phyloP scores from a whole-genome alignment of 225 moss, liverwort and hornwort species.

The Antitrichia curtipendula region DNA sequence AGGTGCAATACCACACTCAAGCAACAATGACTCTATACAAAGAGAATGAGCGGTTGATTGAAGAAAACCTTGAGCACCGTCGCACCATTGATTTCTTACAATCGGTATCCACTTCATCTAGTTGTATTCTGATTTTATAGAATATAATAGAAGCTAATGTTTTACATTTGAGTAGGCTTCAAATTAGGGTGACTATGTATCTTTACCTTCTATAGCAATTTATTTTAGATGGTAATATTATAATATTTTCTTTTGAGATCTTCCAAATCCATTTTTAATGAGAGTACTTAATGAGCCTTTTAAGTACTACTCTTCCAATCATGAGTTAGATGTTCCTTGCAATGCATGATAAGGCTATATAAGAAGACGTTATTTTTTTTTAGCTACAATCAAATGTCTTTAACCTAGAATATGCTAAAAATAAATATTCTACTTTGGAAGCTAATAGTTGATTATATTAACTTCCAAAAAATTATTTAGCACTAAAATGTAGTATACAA shows the following conservation, averaged over 20 bases:
- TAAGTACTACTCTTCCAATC: fast-evolving
- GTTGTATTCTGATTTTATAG: neutral
- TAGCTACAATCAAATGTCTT: neutral
- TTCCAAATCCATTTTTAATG: neutral
- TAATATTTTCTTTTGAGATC: neutral
- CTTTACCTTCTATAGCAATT: neutral
- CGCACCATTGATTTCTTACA: slow-evolving; percentile 24
- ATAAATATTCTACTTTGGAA: neutral
- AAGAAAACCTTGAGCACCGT: slow-evolving; percentile 39
- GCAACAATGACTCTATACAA: slow-evolving; percentile 64
- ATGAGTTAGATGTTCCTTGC: neutral
- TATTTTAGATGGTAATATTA: too few species aligned
- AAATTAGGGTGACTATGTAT: neutral
- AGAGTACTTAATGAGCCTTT: too few species aligned
- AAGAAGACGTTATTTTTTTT: neutral
- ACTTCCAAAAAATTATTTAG: neutral
- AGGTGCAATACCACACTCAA: slow-evolving; percentile 66
- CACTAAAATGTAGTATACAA: too few species aligned
- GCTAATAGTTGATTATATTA: too few species aligned
- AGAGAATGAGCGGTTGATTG: slow-evolving; percentile 59
- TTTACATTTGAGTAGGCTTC: neutral
- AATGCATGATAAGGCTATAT: neutral
- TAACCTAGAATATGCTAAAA: fast-evolving
- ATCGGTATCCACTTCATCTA: slow-evolving; percentile 10
- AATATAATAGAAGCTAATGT: neutral